Evolutionary conservation across 345 rosid genomes (phyloP).

Genomic region (Carallia pectinifolia): DNA sequence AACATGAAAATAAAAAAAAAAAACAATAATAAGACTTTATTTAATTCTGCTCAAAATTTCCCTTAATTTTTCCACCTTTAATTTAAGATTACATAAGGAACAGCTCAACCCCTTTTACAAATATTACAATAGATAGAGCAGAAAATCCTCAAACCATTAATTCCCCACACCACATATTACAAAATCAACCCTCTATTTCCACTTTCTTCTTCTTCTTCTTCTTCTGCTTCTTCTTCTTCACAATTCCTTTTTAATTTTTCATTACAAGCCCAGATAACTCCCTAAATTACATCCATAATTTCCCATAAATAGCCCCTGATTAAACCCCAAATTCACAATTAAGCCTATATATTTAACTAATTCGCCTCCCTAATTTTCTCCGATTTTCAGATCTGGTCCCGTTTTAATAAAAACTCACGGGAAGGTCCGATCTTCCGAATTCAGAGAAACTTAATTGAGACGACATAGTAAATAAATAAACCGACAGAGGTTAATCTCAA

Average conservation of each 20-base stretch:
- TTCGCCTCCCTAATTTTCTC: conserved; percentile 16
- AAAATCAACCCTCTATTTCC: background rate
- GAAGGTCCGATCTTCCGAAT: conserved; percentile 5
- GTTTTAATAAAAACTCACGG: conserved; percentile 9
- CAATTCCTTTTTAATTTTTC: background rate
- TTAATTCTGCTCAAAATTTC: too few relatives aligned
- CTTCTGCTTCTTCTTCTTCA: background rate
- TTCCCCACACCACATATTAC: conserved; percentile 7
- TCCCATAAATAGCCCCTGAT: background rate
- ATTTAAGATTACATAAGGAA: too few relatives aligned
- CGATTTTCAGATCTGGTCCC: conserved; percentile 17
- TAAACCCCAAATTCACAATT: background rate
- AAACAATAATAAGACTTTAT: too few relatives aligned
- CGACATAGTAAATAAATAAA: background rate
- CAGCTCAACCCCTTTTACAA: too few relatives aligned
- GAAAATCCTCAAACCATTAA: background rate
- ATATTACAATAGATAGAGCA: too few relatives aligned
- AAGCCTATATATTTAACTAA: background rate
- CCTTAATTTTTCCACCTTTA: too few relatives aligned
- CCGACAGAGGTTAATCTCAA: too few relatives aligned
- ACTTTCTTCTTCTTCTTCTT: background rate
- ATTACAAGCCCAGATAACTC: background rate
- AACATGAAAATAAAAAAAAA: too few relatives aligned
- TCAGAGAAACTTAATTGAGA: background rate
- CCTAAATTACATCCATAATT: conserved; percentile 3